Base-by-base conservation (phyloP, 208 protist genomes). In the Leishmania major region DNA sequence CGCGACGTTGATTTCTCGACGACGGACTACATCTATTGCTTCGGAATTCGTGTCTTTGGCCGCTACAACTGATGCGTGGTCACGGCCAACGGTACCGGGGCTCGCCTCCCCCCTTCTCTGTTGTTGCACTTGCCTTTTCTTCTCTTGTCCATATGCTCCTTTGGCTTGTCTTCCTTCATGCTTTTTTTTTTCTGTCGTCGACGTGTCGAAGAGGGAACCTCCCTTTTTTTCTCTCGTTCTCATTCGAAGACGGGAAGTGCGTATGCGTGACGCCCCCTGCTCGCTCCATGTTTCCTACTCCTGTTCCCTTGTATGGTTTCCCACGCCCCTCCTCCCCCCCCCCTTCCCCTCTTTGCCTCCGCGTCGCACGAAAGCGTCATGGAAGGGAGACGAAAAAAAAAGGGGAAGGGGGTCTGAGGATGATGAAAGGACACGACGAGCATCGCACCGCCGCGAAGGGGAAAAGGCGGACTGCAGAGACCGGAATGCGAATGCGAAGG, bases 21-120 rank as follows among this genome's bases (percentile, higher is more conserved):
- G 43, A 95, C 92, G 53, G 80, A 90, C n/a, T 92, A 97, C 79
- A 93, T 93, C 59, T 85, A 90, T 81, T 57, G 86, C 11, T 95
- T 94, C 84, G 89, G 83, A 2, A 78, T 69, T 7, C 83, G 87
- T 43, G 86, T 90, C 19, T 90, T 94, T 47, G 79, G 76, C 3
- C 77, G 77, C 45, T 93, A 88, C 79, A 84, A 78, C 57, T 80
- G 49, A 76, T 28, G 37, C 5, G 10, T 3, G 3, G 43, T 40
- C n/a, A 55, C 3, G 47, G 25, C 43, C 6, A 43, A 49, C 13
- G 4, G 40, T 40, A 49, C n/a, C 13, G 25, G 3, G 35, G 37
- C 66, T 22, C 31, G 59, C 45, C 15, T 70, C 11, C 37, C 77
- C 28, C 49, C 64, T 49, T 72, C 43, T 66, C 64, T 77, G 57